Base-by-base conservation (phyloP, 345 rosid species). In the Boechera retrofracta region DNA sequence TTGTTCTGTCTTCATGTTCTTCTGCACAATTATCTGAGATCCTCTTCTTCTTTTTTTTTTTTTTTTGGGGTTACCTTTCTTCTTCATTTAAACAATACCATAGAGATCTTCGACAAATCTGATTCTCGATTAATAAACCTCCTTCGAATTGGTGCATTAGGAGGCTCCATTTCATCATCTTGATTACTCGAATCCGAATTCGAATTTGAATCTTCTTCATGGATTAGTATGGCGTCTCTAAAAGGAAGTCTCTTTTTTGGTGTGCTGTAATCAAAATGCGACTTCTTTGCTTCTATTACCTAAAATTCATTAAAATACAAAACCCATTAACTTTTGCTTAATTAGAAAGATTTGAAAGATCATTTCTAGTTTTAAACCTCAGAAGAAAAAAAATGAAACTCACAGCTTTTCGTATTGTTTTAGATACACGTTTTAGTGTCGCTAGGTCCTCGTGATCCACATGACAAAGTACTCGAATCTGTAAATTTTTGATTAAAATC, bases 211-310 rank as follows among this genome's bases (percentile, higher is more conserved):
- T 60, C 57, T 53, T 61, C 10, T 31, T 76, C 39, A 2, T 9
- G 0, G 29, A 31, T 45, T 54, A 56, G 35, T 36, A 57, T 3
- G 12, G 76, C 4, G 60, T 71, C 67, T 56, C 54, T 44, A 57
- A 71, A 71, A 9, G 53, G 55, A 35, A 71, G 8, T 29, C 31
- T 64, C 49, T 77, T 77, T 57, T 33, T 71, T 1, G 81, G 81
- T 65, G 81, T 77, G 72, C 47, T 71, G 48, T 56, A 56, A 77
- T 71, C 81, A 65, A 77, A 77, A 77, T 77, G 72, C n/a, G 55
- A 56, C 55, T 77, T 62, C 16, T 64, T 77, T 36, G 72, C 81
- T 57, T 77, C 72, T 1, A 57, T 16, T 2, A 77, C 73, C 81
- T 77, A 54, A 47, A 54, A 26, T 5, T 56, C 41, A 33, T 29